A percentile compares a stretch with the other conserved stretches of the same genome.
Conservation (phyloP, 495 filamentous ascomycete genomes). For the Penicillium angulare region DNA sequence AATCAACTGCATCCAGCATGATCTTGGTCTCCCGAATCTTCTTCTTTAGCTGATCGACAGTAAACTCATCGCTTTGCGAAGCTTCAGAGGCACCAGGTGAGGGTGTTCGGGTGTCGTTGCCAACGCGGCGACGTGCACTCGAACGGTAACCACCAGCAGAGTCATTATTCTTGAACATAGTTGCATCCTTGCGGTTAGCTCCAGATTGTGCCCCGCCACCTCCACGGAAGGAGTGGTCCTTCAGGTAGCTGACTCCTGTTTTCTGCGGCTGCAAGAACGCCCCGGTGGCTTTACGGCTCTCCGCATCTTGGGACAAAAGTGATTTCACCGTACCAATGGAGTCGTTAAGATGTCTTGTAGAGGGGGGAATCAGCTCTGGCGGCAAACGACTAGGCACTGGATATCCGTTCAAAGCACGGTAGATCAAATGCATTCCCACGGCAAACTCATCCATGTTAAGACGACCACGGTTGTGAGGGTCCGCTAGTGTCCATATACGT, state of each 20-base stretch:
- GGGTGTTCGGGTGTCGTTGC: constrained; percentile 73
- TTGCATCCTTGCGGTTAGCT: constrained; percentile 79
- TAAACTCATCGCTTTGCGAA: constrained; percentile 73
- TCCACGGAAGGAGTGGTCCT: constrained; percentile 84
- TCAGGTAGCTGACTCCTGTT: constrained; percentile 97
- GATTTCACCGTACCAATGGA: constrained; percentile 92
- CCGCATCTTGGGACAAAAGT: constrained; percentile 86
- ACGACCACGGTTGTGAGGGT: constrained; percentile 87
- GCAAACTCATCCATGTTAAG: constrained; percentile 98
- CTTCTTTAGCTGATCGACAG: constrained; percentile 85
- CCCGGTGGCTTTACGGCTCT: constrained; percentile 75
- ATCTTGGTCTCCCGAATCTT: constrained; percentile 94
- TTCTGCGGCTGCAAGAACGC: constrained; percentile 88
- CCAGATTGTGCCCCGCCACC: constrained; percentile 43
- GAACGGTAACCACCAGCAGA: constrained; percentile 83
- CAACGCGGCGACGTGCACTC: constrained; percentile 81
- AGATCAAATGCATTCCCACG: constrained; percentile 98
- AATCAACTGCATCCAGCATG: constrained; percentile 95
- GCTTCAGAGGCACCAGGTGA: constrained; percentile 66
- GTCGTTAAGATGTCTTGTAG: constrained; percentile 88
- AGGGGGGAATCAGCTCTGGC: constrained; percentile 91
- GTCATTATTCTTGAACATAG: constrained; percentile 95
- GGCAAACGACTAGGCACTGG: constrained; percentile 89
- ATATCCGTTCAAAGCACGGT: constrained; percentile 93
- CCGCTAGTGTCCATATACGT: constrained; percentile 91